Evolutionary conservation across 495 filamentous ascomycete genomes (phyloP).

Genomic region (Aspergillus sclerotiicarbonarius): DNA sequence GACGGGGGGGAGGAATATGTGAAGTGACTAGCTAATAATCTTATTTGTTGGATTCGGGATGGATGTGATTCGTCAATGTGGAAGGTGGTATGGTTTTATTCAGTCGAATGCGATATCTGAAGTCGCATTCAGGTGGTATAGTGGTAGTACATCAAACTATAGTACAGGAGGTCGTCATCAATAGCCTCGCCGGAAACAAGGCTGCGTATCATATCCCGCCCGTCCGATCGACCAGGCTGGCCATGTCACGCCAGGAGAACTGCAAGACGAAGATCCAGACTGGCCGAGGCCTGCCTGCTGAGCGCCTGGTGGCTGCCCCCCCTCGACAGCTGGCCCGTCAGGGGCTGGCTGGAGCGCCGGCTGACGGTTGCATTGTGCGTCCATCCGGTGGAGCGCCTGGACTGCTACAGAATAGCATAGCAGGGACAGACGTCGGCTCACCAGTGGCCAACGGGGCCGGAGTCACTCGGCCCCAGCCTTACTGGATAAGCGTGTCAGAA

Average conservation of each 20-base stretch:
- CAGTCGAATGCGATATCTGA: background rate
- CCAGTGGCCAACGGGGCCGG: background rate
- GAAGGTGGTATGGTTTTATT: background rate
- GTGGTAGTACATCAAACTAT: background rate
- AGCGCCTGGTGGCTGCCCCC: background rate
- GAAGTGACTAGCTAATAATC: too few species aligned
- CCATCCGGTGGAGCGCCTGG: background rate
- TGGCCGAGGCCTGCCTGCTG: background rate
- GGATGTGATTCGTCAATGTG: background rate
- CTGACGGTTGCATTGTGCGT: background rate
- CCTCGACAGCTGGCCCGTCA: background rate
- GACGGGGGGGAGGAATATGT: constrained; percentile 83
- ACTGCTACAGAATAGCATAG: background rate
- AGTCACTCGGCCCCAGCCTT: background rate
- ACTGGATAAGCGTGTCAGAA: background rate
- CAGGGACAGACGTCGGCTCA: background rate
- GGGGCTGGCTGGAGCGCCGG: background rate
- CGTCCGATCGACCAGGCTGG: background rate
- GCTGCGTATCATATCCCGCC: background rate
- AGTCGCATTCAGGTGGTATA: background rate
- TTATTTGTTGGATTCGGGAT: background rate
- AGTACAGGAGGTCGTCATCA: background rate
- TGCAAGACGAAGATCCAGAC: background rate
- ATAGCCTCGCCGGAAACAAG: background rate
- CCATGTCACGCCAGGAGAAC: background rate